phyloP scores from a whole-genome alignment of 106 monocot genomes.

The Dendrobium huoshanense region DNA sequence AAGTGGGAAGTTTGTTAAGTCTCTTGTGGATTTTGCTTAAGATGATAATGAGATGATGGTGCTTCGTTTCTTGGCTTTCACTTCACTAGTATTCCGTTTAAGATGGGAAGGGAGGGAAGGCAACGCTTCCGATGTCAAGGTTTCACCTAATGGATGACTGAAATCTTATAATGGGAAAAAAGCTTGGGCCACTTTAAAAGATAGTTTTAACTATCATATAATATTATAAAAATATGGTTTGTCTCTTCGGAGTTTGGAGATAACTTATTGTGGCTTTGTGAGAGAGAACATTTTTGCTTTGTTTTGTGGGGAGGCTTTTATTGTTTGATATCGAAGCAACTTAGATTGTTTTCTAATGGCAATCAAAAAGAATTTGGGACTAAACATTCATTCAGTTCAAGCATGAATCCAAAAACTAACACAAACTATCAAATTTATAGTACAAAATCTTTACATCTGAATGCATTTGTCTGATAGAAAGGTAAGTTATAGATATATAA shows the following conservation, averaged over 20 bases:
- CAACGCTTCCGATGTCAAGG: slow-evolving; percentile 16
- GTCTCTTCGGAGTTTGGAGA: neutral
- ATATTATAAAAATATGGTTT: no score
- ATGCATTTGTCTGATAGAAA: no score
- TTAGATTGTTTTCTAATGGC: no score
- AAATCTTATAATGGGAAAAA: neutral
- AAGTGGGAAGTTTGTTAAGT: slow-evolving; percentile 12
- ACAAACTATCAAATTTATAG: no score
- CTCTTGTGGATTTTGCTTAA: neutral
- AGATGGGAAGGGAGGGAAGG: neutral
- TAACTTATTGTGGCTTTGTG: neutral
- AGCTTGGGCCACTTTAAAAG: neutral
- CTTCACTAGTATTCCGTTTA: slow-evolving; percentile 55
- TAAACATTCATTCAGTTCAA: no score
- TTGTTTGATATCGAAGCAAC: no score
- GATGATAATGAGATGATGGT: slow-evolving; percentile 36
- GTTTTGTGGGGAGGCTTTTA: no score
- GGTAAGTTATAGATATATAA: no score
- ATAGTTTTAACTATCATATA: neutral
- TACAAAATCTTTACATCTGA: no score
- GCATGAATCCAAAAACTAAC: no score
- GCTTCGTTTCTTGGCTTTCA: slow-evolving; percentile 64
- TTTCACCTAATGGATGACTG: slow-evolving; percentile 12
- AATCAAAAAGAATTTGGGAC: no score
- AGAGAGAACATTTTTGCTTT: neutral